Evolutionary conservation across 2,329 filamentous ascomycete genomes (phyloP).

Genomic region (Penicillium sp.): DNA sequence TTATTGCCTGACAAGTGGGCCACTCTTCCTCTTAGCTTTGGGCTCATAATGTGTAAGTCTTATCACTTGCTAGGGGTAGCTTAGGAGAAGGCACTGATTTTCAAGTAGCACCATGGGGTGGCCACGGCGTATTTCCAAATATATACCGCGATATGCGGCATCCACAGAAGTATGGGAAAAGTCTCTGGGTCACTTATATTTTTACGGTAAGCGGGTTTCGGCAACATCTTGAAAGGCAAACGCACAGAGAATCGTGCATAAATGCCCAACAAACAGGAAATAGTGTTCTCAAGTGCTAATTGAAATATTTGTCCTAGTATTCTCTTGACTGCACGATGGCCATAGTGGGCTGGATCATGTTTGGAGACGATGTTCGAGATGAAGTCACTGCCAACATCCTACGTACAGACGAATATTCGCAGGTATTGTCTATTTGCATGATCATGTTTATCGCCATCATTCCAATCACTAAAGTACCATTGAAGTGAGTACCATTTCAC

Average conservation of each 20-base stretch:
- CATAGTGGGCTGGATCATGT: constrained; percentile 82
- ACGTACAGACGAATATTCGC: constrained; percentile 68
- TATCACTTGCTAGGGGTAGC: background rate
- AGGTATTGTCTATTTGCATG: constrained; percentile 64
- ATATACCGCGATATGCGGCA: constrained; percentile 71
- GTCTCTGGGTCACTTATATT: constrained; percentile 69
- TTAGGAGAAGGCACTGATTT: no score
- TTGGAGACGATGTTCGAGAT: constrained; percentile 76
- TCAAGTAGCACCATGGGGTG: constrained; percentile 55
- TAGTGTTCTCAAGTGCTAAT: no score
- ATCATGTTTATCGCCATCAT: constrained; percentile 85
- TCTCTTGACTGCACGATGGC: constrained; percentile 78
- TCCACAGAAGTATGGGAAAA: constrained; percentile 68
- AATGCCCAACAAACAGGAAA: no score
- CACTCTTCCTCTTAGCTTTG: constrained; percentile 77
- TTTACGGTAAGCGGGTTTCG: constrained; percentile 78
- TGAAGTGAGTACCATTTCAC: constrained; percentile 58
- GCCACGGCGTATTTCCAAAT: constrained; percentile 72
- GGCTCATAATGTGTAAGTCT: constrained; percentile 67
- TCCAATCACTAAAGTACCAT: constrained; percentile 85
- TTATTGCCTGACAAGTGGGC: constrained; percentile 79
- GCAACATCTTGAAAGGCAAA: no score
- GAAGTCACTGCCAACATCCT: constrained; percentile 89
- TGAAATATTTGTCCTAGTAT: no score
- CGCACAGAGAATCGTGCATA: no score